A percentile compares a stretch with the other conserved stretches of the same genome.
Conservation (phyloP, 257 asterid species). For the Solanum chilense region DNA sequence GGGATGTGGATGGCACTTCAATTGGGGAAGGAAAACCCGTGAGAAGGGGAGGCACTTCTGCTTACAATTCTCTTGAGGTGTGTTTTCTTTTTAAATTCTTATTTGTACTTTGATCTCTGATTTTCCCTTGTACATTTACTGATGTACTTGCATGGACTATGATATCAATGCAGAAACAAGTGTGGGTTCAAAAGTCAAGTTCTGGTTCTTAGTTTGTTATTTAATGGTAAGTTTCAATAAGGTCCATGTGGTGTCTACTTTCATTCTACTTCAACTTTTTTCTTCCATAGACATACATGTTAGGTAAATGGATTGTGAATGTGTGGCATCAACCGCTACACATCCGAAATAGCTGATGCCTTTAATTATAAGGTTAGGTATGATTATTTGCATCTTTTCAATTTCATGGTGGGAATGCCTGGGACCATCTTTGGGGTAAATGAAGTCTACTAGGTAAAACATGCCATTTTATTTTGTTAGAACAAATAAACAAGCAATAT, state of each 20-base stretch:
- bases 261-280: not conserved
- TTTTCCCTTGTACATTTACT: not conserved
- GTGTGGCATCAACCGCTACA: not conserved
- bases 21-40: constrained; percentile 46
- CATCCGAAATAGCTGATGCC: not conserved
- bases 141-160: not conserved
- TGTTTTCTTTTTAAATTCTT: not conserved
- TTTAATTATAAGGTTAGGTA: not conserved
- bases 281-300: not conserved
- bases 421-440: not conserved
- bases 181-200: constrained; percentile 94
- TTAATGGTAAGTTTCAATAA: constrained; percentile 37
- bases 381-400: not conserved
- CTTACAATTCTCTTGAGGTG: constrained; percentile 60
- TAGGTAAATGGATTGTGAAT: not conserved
- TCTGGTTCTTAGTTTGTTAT: constrained; percentile 55
- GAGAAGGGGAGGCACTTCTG: constrained; percentile 54
- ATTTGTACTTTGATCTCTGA: not conserved
- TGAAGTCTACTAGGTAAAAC: not conserved
- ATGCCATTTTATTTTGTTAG: not conserved
- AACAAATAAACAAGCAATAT: not conserved
- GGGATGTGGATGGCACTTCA: constrained; percentile 43
- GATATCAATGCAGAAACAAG: constrained; percentile 61
- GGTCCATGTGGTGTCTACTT: not conserved
- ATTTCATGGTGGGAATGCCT: not conserved